phyloP scores from a whole-genome alignment of 2,329 filamentous ascomycete species.

The Sporothrix protearum region DNA sequence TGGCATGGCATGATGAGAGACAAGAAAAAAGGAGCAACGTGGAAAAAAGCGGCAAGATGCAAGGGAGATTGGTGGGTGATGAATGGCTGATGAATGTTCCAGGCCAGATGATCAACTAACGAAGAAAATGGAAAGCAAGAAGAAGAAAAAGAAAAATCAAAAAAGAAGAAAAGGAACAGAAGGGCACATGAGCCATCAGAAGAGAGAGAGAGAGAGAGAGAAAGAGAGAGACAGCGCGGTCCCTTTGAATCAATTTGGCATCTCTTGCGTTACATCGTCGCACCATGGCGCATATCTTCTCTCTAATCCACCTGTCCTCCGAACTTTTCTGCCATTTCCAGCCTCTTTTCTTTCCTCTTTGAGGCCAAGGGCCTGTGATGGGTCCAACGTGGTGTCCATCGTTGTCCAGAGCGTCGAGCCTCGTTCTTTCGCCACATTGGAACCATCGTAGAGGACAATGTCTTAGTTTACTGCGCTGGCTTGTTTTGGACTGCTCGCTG shows the following conservation, averaged over 20 bases:
- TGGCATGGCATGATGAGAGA: too few species aligned
- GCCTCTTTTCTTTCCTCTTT: background rate
- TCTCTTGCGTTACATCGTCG: conserved; percentile 12
- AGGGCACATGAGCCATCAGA: background rate
- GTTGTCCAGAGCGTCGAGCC: background rate
- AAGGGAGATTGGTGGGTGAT: background rate
- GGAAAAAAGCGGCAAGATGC: background rate
- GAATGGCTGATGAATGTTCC: background rate
- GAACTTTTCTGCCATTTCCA: background rate
- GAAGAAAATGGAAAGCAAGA: background rate
- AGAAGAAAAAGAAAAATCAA: background rate
- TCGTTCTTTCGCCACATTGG: background rate
- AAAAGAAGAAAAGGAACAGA: too few species aligned
- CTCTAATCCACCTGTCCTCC: background rate
- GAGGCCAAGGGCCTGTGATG: background rate
- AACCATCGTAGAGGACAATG: background rate
- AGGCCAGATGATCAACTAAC: background rate
- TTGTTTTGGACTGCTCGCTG: background rate
- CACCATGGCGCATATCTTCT: background rate
- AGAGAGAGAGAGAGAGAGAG: too few species aligned
- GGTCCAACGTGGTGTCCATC: background rate
- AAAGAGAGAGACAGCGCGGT: background rate
- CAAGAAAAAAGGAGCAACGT: background rate
- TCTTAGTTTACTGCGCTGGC: background rate
- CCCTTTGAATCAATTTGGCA: conserved; percentile 4